A percentile compares a stretch with the other conserved stretches of the same genome.
These are phyloP conservation scores for Senna tora DNA, from an alignment of 306 rosid species.

Conservation along the genomic window DNA sequence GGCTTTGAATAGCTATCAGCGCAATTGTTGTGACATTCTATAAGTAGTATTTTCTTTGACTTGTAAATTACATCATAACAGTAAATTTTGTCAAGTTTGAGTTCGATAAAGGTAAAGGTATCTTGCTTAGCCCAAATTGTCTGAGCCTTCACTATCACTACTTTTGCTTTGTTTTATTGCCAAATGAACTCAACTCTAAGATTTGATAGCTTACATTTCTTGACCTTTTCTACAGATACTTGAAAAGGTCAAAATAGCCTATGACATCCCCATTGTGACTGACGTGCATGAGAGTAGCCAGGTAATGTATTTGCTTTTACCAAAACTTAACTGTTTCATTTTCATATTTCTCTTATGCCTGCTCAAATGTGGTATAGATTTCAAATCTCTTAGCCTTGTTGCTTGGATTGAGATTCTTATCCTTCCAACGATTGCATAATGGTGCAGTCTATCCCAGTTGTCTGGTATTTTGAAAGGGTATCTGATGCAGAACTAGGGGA, in stretches of 20 bases:
- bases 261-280: constrained; percentile 85
- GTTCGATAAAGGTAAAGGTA: constrained; percentile 25
- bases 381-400: constrained; percentile 30
- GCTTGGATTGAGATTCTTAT: constrained; percentile 2
- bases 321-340: constrained; percentile 1
- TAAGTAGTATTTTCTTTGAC: constrained; percentile 25
- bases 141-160: constrained; percentile 14
- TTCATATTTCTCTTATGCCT: constrained; percentile 10
- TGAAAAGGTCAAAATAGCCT: constrained; percentile 89
- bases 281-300: constrained; percentile 83
- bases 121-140: constrained; percentile 22
- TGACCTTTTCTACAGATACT: constrained; percentile 62
- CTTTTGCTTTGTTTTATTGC: constrained; percentile 12
- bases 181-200: not conserved
- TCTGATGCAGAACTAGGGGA: too few relatives aligned
- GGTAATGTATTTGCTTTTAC: constrained; percentile 49
- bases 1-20: constrained; percentile 1
- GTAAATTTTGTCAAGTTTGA: constrained; percentile 25
- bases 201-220: not conserved
- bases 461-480: too few relatives aligned
- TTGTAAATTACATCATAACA: constrained; percentile 15
- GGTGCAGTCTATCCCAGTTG: too few relatives aligned
- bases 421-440: constrained; percentile 6
- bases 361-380: constrained; percentile 20
- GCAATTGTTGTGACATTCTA: not conserved